phyloP scores from a whole-genome alignment of 2,329 filamentous ascomycete species.

The Fusarium fujikuroi region DNA sequence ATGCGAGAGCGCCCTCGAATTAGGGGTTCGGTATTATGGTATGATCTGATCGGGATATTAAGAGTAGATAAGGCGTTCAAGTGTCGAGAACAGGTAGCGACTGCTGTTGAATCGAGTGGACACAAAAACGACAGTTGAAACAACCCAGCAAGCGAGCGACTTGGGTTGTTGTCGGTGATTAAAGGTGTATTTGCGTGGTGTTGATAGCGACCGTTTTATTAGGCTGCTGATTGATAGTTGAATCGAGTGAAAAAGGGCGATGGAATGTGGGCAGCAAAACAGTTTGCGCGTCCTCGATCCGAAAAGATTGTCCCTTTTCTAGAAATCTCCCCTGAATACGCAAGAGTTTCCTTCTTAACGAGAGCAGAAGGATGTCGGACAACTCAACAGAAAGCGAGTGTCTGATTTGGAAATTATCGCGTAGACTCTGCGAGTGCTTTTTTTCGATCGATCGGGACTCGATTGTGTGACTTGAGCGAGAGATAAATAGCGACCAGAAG shows the following conservation, averaged over 20 bases:
- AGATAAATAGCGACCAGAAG: background rate
- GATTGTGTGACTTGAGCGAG: slow-evolving; percentile 33
- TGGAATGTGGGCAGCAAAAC: slow-evolving; percentile 36
- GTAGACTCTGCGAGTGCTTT: slow-evolving; percentile 4
- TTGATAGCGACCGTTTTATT: slow-evolving; percentile 12
- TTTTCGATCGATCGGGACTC: slow-evolving; percentile 27
- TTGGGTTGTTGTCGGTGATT: slow-evolving; percentile 24
- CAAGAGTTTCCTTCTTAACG: slow-evolving; percentile 12
- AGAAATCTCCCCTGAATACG: slow-evolving; percentile 3
- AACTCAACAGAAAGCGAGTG: slow-evolving; percentile 1
- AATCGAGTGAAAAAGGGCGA: background rate
- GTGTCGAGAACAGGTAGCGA: slow-evolving; percentile 14
- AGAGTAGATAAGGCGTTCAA: slow-evolving; percentile 8
- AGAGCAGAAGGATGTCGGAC: slow-evolving; percentile 11
- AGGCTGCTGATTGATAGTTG: slow-evolving; percentile 22
- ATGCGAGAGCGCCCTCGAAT: slow-evolving; percentile 7
- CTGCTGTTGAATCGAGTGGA: slow-evolving; percentile 13
- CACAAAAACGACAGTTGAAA: slow-evolving; percentile 11
- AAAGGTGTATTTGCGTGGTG: background rate
- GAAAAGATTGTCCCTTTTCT: background rate
- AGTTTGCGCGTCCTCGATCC: slow-evolving; percentile 34
- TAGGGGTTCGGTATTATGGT: slow-evolving; percentile 14
- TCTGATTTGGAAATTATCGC: slow-evolving; percentile 6
- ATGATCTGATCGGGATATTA: slow-evolving; percentile 11
- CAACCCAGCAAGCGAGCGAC: slow-evolving; percentile 33